Evolutionary conservation across 495 filamentous ascomycete genomes (phyloP), one percentile per base, ranked within the genome.

Genomic region (Darksidea phi): DNA sequence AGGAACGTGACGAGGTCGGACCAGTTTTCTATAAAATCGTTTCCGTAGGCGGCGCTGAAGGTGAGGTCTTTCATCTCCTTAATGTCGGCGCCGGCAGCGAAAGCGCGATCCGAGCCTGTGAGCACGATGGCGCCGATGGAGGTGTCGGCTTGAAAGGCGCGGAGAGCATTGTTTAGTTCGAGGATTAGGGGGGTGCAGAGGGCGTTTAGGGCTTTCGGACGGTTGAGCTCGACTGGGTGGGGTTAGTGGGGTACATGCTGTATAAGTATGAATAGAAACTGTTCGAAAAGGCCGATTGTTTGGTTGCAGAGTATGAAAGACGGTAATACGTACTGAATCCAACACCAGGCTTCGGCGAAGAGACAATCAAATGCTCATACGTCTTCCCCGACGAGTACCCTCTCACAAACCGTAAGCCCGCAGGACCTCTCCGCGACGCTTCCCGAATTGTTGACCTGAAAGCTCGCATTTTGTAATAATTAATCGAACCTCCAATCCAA

Each of bases 21-120:
- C 94, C 94, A 98, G 36, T 83, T 81, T 70, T 94, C 88, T 76
- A 97, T 97, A 77, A 97, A 97, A 73, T 93, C 88, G 60, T 72
- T 81, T 20, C 80, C 86, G 80, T 94, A 96, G 47, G 94, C 94
- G 53, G 83, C 71, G 51, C 85, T 81, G 79, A 97, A 98, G 67
- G 84, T 91, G 3, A 96, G 82, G 50, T 89, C 83, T 38, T 88
- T 85, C 94, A 98, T 98, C 78, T 98, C 94, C 75, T 97, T 97
- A 76, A 98, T 98, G 76, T 98, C 94, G 58, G 94, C 94, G 56
- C 94, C 94, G 60, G 94, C 94, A 24, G 94, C 94, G 73, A 98
- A 98, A 45, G 93, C 90, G 71, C 86, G 88, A 54, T 87, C 81
- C 60, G 83, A 89, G 48, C 94, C 94, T 0, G 94, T 97, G 41